Evolutionary conservation across 225 moss, liverwort and hornwort genomes (phyloP).

Genomic region (Thuidium tamariscinum): DNA sequence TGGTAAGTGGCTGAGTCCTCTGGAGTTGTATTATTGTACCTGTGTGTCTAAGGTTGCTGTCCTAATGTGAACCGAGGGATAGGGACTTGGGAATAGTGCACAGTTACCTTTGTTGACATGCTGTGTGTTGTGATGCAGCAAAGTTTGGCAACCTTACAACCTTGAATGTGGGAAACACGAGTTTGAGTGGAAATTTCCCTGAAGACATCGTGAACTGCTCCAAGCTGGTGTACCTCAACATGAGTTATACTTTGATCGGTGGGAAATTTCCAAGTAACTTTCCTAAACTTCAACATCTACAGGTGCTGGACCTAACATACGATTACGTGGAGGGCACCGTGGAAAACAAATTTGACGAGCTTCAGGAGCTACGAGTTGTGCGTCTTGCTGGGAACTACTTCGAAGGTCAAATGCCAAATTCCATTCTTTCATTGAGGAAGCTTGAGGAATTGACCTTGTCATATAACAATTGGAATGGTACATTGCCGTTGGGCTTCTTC

Average conservation of each 20-base stretch:
- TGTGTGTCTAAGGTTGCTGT: no score
- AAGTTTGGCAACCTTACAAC: neutral
- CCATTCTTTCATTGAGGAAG: neutral
- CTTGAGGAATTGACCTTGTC: neutral
- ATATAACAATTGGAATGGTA: neutral
- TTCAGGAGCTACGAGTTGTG: neutral
- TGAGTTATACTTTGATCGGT: neutral
- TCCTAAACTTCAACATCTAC: neutral
- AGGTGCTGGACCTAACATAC: neutral
- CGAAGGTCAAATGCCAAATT: neutral
- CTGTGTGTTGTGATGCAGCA: neutral
- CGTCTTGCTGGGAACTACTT: neutral
- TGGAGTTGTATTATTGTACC: neutral
- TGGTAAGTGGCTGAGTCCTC: neutral
- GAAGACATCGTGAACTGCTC: neutral
- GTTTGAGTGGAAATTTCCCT: neutral
- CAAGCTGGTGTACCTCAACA: neutral
- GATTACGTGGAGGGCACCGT: rapidly evolving
- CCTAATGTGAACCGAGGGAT: neutral
- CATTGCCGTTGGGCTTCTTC: neutral
- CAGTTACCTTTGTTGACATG: no score
- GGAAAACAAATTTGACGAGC: neutral
- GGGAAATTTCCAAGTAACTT: neutral
- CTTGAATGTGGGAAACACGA: neutral
- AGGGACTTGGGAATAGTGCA: neutral